Base-by-base conservation (phyloP, 352 stramenopile species). In the Phytophthora quininea region DNA sequence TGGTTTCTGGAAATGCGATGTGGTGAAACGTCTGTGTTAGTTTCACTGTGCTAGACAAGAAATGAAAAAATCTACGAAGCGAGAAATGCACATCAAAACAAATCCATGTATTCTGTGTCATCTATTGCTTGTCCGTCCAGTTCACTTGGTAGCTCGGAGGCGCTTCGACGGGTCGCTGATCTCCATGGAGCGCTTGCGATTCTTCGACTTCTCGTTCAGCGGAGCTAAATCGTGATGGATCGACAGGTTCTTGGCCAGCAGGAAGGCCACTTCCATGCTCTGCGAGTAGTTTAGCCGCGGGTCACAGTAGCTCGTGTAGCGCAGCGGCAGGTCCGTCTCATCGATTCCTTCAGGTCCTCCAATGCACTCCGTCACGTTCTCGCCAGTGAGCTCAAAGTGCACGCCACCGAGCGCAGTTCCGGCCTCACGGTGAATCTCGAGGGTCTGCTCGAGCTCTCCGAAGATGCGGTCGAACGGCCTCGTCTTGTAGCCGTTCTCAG, bases 291-390 rank as follows among this genome's bases (percentile, higher is more conserved):
- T 99, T 50, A 99, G 85, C 50, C 97, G 91, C 48, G 97, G 97
- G 88, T 99, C 97, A 70, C 97, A 99, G 72, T 93, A 96, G 58
- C 97, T 99, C 62, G 96, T 92, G 90, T 99, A 99, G 59, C 94
- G 88, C 64, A 94, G 77, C 19, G 79, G 87, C 32, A 99, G 81
- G 60, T 98, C 95, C 11, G 90, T 80, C 73, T 98, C 96, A 45
- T 91, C 96, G 31, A 99, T 93, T 59, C 89, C 89, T 61, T 97
- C 88, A 1, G 98, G 86, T 27, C 98, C 98, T 57, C 98, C 98
- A 57, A 98, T 98, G 80, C 98, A 99, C 81, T 99, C 98, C 2
- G 97, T 99, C 33, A 99, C 98, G 84, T 99, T 98, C 73, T 99
- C 96, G 47, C 97, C 97, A 24, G 97, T 99, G 79, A 99, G 96